Conservation (phyloP, 2,329 filamentous ascomycete species). For the Cordyceps militaris region DNA sequence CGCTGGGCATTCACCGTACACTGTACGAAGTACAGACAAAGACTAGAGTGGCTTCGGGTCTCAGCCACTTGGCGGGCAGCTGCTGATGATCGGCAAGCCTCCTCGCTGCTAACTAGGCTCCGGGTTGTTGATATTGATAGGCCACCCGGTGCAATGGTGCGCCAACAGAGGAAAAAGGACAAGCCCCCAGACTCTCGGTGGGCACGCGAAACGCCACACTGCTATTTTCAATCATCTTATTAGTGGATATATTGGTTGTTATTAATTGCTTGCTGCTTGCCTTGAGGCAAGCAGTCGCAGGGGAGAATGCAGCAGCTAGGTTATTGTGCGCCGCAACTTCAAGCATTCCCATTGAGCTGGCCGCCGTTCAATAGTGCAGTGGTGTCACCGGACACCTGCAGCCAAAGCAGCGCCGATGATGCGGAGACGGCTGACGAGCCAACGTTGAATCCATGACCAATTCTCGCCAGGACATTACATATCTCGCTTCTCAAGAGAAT, state of each 20-base stretch:
- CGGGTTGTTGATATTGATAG: background rate
- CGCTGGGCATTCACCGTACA: background rate
- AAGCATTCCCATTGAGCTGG: background rate
- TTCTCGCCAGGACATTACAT: background rate
- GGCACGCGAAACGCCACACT: background rate
- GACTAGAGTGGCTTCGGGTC: conserved; percentile 7
- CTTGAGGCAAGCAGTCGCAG: background rate
- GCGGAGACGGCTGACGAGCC: background rate
- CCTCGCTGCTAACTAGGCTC: background rate
- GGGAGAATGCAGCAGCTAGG: background rate
- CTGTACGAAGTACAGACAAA: background rate
- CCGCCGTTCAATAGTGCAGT: background rate
- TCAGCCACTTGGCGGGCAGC: background rate
- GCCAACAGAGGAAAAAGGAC: background rate
- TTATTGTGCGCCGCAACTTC: background rate
- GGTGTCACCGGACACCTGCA: background rate
- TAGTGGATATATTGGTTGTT: no score
- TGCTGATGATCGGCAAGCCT: conserved; percentile 1
- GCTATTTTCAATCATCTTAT: conserved; percentile 3
- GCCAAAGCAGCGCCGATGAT: background rate
- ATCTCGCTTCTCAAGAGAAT: background rate
- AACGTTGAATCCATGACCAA: background rate
- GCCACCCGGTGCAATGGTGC: background rate
- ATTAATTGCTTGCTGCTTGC: background rate
- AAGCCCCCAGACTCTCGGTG: background rate